A percentile compares a stretch with the other conserved stretches of the same genome.
These are phyloP conservation scores for Lasiosphaeris hirsuta DNA, from an alignment of 495 filamentous ascomycete genomes.

Conservation along the genomic window DNA sequence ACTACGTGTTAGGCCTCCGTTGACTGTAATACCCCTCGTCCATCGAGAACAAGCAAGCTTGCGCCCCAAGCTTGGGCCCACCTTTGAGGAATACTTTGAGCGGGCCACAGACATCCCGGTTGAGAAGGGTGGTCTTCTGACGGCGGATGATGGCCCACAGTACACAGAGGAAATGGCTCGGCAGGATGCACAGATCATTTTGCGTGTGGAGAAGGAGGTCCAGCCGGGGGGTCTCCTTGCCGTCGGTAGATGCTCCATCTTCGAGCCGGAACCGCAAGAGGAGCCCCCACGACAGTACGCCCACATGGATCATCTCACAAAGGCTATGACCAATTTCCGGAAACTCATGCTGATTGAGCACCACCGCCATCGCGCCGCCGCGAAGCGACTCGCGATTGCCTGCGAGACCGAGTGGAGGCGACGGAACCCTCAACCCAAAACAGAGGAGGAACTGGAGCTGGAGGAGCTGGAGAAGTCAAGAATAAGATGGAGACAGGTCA, in stretches of 20 bases:
- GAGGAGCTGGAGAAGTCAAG: conserved; percentile 52
- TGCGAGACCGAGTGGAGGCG: conserved; percentile 59
- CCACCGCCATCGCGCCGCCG: conserved; percentile 62
- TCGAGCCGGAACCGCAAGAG: conserved; percentile 69
- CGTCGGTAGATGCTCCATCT: conserved; percentile 66
- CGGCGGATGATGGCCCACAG: conserved; percentile 52
- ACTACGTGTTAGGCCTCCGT: conserved; percentile 36
- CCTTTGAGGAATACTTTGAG: conserved; percentile 52
- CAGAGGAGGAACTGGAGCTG: conserved; percentile 62
- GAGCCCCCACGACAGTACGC: conserved; percentile 75
- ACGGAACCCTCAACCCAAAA: conserved; percentile 67
- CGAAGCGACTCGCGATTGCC: conserved; percentile 62
- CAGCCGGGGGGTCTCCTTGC: conserved; percentile 74
- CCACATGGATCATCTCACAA: conserved; percentile 79
- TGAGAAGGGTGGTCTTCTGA: conserved; percentile 48
- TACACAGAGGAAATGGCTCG: conserved; percentile 50
- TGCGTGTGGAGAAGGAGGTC: conserved; percentile 64
- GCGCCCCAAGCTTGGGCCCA: conserved; percentile 43
- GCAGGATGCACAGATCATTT: conserved; percentile 53
- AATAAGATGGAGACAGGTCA: conserved; percentile 61
- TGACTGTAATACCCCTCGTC: conserved; percentile 47
- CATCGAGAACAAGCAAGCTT: conserved; percentile 51
- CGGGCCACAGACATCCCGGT: conserved; percentile 42
- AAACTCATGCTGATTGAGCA: conserved; percentile 74
- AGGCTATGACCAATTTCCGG: conserved; percentile 76